phyloP scores from a whole-genome alignment of 2,329 filamentous ascomycete species.

The Chalaropsis thielavioides region DNA sequence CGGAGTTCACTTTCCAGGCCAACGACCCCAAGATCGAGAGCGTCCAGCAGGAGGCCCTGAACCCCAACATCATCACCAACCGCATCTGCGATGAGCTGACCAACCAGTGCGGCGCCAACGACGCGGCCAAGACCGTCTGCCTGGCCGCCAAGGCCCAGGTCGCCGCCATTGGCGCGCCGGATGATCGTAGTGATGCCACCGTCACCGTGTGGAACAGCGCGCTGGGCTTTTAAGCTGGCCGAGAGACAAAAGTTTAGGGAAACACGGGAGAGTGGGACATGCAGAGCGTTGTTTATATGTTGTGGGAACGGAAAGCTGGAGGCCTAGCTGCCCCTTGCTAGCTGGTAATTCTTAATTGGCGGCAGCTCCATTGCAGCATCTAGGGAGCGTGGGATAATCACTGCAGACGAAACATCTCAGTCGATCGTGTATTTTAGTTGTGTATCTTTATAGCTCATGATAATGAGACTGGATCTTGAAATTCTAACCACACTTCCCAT shows the following conservation, averaged over 20 bases:
- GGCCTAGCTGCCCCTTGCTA: background rate
- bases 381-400: background rate
- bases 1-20: constrained; percentile 54
- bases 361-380: background rate
- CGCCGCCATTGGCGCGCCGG: constrained; percentile 17
- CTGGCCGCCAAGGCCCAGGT: constrained; percentile 33
- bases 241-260: background rate
- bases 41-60: constrained; percentile 49
- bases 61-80: constrained; percentile 62
- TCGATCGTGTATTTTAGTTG: background rate
- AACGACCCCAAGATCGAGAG: constrained; percentile 45
- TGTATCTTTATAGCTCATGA: constrained; percentile 4
- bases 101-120: constrained; percentile 51
- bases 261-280: too few species aligned
- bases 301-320: background rate
- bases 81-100: constrained; percentile 54
- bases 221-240: constrained; percentile 15
- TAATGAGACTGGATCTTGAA: constrained; percentile 7
- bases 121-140: constrained; percentile 41
- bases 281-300: background rate
- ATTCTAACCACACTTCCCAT: background rate
- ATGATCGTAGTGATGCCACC: constrained; percentile 16
- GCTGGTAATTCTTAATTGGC: background rate
- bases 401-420: background rate
- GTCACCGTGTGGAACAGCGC: constrained; percentile 18